These are phyloP conservation scores for Didymosphaeria variabile DNA, from an alignment of 2,329 filamentous ascomycete species.

Conservation along the genomic window DNA sequence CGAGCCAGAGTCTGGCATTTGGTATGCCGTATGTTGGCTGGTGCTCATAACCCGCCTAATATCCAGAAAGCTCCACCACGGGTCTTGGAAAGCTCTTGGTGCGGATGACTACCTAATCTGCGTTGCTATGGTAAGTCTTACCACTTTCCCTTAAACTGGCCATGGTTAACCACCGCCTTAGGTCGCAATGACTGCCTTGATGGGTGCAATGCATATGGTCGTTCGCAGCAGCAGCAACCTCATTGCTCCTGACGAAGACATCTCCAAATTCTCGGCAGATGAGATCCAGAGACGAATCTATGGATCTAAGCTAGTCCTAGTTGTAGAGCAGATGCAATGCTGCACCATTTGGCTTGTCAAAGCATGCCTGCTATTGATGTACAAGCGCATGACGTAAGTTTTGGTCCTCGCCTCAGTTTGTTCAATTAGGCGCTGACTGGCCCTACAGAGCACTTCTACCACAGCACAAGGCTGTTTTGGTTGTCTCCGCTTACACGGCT, in stretches of 20 bases:
- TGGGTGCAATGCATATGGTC: slow-evolving; percentile 44
- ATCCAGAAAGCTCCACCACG: slow-evolving; percentile 41
- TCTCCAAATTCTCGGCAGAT: slow-evolving; percentile 42
- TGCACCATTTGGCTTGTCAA: slow-evolving; percentile 63
- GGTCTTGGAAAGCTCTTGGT: slow-evolving; percentile 44
- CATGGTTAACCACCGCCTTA: slow-evolving; percentile 21
- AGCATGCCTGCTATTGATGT: slow-evolving; percentile 63
- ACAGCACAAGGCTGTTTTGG: slow-evolving; percentile 49
- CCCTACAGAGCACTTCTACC: slow-evolving; percentile 26
- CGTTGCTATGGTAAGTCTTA: slow-evolving; percentile 42
- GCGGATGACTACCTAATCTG: slow-evolving; percentile 49
- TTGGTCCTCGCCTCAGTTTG: background rate
- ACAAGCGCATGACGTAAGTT: slow-evolving; percentile 58
- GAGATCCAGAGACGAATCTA: slow-evolving; percentile 55
- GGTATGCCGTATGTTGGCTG: slow-evolving; percentile 46
- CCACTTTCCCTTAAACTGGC: background rate
- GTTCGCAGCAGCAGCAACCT: slow-evolving; percentile 47
- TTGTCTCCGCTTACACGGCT: slow-evolving; percentile 56
- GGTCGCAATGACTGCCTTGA: slow-evolving; percentile 45
- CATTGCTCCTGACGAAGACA: slow-evolving; percentile 43
- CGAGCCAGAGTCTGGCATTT: slow-evolving; percentile 45
- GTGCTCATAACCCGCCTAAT: slow-evolving; percentile 39
- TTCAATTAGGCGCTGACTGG: background rate
- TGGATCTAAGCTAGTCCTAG: slow-evolving; percentile 65
- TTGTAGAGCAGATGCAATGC: slow-evolving; percentile 63